A percentile compares a stretch with the other conserved stretches of the same genome.
These are phyloP conservation scores for Bruguiera parviflora DNA, from an alignment of 345 rosid genomes.

Conservation along the genomic window DNA sequence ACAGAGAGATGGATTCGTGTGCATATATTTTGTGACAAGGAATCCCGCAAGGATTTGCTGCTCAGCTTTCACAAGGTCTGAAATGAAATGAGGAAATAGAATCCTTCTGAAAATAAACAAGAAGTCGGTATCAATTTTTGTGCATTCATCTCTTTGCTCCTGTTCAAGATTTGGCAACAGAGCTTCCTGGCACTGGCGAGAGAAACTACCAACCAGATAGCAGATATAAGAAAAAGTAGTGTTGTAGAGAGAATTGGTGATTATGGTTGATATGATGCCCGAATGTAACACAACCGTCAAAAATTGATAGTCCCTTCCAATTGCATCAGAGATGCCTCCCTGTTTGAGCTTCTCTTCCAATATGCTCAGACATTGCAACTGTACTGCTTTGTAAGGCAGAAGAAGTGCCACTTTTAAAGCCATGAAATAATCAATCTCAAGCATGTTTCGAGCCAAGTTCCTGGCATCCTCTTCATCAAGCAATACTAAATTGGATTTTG, in stretches of 20 bases:
- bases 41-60: conserved; percentile 79
- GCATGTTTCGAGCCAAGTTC: conserved; percentile 39
- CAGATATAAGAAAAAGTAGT: conserved; percentile 62
- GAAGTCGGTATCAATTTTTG: conserved; percentile 18
- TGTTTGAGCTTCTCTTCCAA: conserved; percentile 64
- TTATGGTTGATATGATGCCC: conserved; percentile 48
- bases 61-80: conserved; percentile 68
- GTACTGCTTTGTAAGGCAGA: conserved; percentile 64
- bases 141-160: conserved; percentile 23
- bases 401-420: conserved; percentile 63
- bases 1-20: conserved; percentile 60
- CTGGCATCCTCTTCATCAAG: conserved; percentile 56
- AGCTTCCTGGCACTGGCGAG: conserved; percentile 61
- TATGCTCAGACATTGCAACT: conserved; percentile 44
- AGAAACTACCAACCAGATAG: conserved; percentile 62
- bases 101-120: conserved; percentile 45
- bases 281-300: conserved; percentile 59
- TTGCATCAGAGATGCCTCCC: conserved; percentile 45
- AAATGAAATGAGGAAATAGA: conserved; percentile 61
- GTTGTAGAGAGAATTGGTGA: conserved; percentile 41
- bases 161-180: conserved; percentile 23
- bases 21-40: conserved; percentile 73
- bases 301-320: conserved; percentile 49
- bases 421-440: conserved; percentile 35
- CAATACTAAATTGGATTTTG: conserved; percentile 49